phyloP scores from a whole-genome alignment of 2,329 filamentous ascomycete genomes.

The Coniochaeta pulveracea region DNA sequence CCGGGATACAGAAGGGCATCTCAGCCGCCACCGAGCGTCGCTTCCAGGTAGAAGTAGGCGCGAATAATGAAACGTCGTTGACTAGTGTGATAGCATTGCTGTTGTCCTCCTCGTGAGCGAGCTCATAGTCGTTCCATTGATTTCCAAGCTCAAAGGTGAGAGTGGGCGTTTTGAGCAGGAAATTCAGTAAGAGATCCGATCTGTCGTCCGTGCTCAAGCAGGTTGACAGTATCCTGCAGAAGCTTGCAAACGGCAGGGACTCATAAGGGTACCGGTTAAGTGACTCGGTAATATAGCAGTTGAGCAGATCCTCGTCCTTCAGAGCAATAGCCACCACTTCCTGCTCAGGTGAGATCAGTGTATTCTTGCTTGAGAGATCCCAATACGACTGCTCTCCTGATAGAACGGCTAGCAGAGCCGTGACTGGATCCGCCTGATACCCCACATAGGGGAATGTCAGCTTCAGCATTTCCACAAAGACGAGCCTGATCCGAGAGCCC shows the following conservation, averaged over 20 bases:
- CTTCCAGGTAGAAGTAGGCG: conserved; percentile 30
- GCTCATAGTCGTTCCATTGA: conserved; percentile 62
- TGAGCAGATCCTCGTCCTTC: conserved; percentile 44
- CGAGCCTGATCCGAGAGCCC: conserved; percentile 49
- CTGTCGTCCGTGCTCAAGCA: conserved; percentile 25
- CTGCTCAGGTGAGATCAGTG: conserved; percentile 25
- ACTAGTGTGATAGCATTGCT: conserved; percentile 64
- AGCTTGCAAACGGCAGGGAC: conserved; percentile 62
- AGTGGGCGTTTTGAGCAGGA: conserved; percentile 57
- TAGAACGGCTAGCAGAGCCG: conserved; percentile 54
- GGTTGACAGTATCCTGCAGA: conserved; percentile 56
- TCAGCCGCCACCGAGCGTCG: conserved; percentile 32
- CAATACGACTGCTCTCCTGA: conserved; percentile 41
- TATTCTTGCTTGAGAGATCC: conserved; percentile 31
- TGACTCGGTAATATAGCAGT: conserved; percentile 53
- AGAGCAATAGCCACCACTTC: conserved; percentile 31
- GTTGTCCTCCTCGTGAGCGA: conserved; percentile 78
- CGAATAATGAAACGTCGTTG: conserved; percentile 53
- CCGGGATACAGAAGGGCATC: conserved; percentile 47
- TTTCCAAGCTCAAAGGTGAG: conserved; percentile 70
- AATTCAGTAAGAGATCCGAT: conserved; percentile 40
- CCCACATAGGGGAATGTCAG: conserved; percentile 54
- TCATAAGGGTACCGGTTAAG: conserved; percentile 78
- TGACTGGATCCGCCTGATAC: conserved; percentile 62
- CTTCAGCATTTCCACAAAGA: conserved; percentile 61